These are phyloP conservation scores for Zelonia costaricensis DNA, from an alignment of 208 protist species.

Conservation along the genomic window DNA sequence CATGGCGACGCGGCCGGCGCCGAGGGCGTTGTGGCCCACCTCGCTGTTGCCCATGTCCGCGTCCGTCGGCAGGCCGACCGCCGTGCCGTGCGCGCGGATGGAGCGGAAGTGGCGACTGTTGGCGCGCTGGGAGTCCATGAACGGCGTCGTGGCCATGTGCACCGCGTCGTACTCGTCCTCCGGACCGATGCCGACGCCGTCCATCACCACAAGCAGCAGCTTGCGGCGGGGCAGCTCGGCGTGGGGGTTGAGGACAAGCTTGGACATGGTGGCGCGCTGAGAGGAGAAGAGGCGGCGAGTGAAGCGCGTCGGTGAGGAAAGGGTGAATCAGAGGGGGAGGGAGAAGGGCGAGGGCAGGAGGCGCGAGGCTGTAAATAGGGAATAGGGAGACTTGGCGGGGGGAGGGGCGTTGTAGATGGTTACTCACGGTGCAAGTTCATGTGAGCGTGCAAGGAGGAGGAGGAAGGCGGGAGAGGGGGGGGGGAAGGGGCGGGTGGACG, in stretches of 20 bases:
- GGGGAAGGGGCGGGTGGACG: too few relatives aligned
- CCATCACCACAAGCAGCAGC: conserved; percentile 87
- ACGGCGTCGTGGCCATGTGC: conserved; percentile 88
- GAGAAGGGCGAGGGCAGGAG: not conserved
- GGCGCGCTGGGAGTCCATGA: conserved; percentile 64
- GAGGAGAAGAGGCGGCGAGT: not conserved
- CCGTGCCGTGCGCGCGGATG: conserved; percentile 92
- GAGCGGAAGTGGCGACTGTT: conserved; percentile 77
- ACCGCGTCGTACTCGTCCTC: conserved; percentile 93
- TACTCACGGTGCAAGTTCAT: too few relatives aligned
- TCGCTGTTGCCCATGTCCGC: conserved; percentile 97
- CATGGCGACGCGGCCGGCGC: conserved; percentile 89
- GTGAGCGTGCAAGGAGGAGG: too few relatives aligned
- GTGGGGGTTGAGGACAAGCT: conserved; percentile 57
- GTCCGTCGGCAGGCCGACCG: conserved; percentile 93
- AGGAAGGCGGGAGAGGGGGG: too few relatives aligned
- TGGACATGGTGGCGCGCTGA: conserved; percentile 46
- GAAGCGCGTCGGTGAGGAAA: not conserved
- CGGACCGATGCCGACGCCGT: conserved; percentile 89
- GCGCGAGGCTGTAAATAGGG: not conserved
- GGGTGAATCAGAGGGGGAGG: not conserved
- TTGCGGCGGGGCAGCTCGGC: conserved; percentile 71
- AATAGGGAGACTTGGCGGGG: not conserved
- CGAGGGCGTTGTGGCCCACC: conserved; percentile 96
- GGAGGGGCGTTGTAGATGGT: too few relatives aligned